Percentiles rank a stretch among this genome's conserved stretches.
phyloP scores from a whole-genome alignment of 2,329 filamentous ascomycete genomes.

The Knufia fluminis region DNA sequence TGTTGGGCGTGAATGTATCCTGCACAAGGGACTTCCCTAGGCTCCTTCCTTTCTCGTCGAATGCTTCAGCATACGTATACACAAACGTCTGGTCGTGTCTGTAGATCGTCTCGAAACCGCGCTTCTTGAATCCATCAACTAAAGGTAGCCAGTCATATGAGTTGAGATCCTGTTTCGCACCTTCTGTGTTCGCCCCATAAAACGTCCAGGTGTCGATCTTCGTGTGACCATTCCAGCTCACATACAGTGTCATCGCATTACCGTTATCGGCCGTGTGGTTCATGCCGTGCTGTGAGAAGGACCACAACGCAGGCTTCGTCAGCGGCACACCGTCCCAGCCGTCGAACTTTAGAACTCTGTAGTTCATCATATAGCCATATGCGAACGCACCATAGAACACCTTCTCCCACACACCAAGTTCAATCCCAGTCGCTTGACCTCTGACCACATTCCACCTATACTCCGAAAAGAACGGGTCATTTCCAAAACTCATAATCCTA shows the following conservation, averaged over 20 bases:
- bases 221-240: conserved; percentile 42
- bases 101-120: conserved; percentile 34
- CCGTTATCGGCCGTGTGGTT: conserved; percentile 10
- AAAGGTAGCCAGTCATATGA: conserved; percentile 25
- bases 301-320: conserved; percentile 33
- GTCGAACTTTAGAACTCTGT: conserved; percentile 34
- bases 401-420: conserved; percentile 20
- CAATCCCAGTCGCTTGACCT: conserved; percentile 1
- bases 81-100: conserved; percentile 15
- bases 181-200: conserved; percentile 18
- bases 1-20: conserved; percentile 31
- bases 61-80: conserved; percentile 28
- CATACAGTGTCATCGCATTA: conserved; percentile 25
- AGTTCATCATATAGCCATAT: conserved; percentile 31
- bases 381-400: conserved; percentile 32
- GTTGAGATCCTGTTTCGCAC: conserved; percentile 9
- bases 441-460: conserved; percentile 27
- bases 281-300: conserved; percentile 26
- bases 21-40: conserved; percentile 28
- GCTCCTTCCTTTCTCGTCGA: conserved; percentile 27
- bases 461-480: conserved; percentile 33
- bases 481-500: conserved; percentile 34
- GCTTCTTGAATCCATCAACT: conserved; percentile 26
- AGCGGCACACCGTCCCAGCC: conserved; percentile 33
- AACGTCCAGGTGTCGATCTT: conserved; percentile 34